Percentiles rank a stretch among this genome's conserved stretches.
Conservation (phyloP, 2,329 filamentous ascomycete species). For the Pestalotiopsis sp. region DNA sequence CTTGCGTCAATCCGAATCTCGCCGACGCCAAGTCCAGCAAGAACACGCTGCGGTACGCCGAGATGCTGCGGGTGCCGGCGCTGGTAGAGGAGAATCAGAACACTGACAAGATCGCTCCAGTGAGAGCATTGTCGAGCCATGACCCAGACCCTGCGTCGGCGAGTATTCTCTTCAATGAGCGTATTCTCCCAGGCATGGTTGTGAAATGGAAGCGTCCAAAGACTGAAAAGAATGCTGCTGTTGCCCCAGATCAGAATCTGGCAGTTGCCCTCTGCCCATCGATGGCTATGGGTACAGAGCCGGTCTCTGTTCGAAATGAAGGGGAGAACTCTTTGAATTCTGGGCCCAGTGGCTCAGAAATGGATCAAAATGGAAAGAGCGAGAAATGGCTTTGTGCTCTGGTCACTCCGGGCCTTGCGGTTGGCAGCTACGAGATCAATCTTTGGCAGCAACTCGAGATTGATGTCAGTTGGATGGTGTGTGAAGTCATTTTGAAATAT, state of each 20-base stretch:
- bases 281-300: constrained; percentile 7
- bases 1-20: constrained; percentile 51
- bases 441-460: constrained; percentile 42
- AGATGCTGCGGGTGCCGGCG: constrained; percentile 45
- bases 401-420: constrained; percentile 35
- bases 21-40: constrained; percentile 46
- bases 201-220: constrained; percentile 33
- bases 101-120: constrained; percentile 25
- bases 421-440: constrained; percentile 41
- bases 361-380: constrained; percentile 14
- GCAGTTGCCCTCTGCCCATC: constrained; percentile 36
- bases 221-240: neutral
- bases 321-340: neutral
- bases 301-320: too few species aligned
- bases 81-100: constrained; percentile 15
- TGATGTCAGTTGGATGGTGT: constrained; percentile 37
- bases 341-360: constrained; percentile 19
- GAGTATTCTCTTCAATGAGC: constrained; percentile 38
- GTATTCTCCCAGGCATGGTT: constrained; percentile 45
- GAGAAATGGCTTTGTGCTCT: constrained; percentile 39
- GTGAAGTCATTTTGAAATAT: constrained; percentile 46
- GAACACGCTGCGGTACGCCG: constrained; percentile 53
- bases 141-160: constrained; percentile 29
- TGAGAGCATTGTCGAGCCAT: constrained; percentile 27
- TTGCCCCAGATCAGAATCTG: constrained; percentile 24